Base-by-base conservation (phyloP, 345 rosid species). In the Cardiospermum halicacabum region DNA sequence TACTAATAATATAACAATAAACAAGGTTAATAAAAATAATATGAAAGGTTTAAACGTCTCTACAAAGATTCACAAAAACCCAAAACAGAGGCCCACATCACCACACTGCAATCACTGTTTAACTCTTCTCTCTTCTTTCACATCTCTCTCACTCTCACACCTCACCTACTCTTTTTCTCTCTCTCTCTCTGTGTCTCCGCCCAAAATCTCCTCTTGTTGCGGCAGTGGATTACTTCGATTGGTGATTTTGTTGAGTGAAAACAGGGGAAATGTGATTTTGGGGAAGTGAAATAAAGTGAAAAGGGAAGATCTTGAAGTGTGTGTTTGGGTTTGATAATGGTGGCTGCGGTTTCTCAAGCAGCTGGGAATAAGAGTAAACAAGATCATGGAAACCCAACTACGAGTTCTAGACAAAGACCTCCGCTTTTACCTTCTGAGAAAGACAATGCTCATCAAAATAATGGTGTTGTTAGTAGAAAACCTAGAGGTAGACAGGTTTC, bases 401-500 rank as follows among this genome's bases (percentile, higher is more conserved):
- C 42, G 11, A 45, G 72, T 27, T 40, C 72, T 2, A 68, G 75
- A 21, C 75, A 68, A 3, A 68, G 75, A 21, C 75, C 69, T 32
- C 78, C 71, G 18, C 75, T 75, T 51, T 67, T 75, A 30, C 76
- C 76, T 45, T 56, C 78, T 3, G 72, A 70, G 60, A 76, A 70
- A 69, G 81, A 77, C 72, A 45, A 63, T 69, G 70, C 48, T 8
- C 31, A 26, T 24, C 66, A 11, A 22, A 77, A n/a, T n/a, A n/a
- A 71, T 75, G 79, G 72, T 59, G 67, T 58, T 53, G n/a, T 36
- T 36, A n/a, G 66, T 16, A 72, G 84, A 74, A 84, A 81, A 73
- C 92, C 86, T 65, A 84, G 89, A 78, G 91, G 93, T 30, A 77
- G 85, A 76, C 84, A 78, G 37, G 96, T 94, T 34, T 82, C 95